A percentile compares a stretch with the other conserved stretches of the same genome.
These are phyloP conservation scores for Breviolum minutum DNA, from an alignment of 73 alveolate species.

Conservation along the genomic window DNA sequence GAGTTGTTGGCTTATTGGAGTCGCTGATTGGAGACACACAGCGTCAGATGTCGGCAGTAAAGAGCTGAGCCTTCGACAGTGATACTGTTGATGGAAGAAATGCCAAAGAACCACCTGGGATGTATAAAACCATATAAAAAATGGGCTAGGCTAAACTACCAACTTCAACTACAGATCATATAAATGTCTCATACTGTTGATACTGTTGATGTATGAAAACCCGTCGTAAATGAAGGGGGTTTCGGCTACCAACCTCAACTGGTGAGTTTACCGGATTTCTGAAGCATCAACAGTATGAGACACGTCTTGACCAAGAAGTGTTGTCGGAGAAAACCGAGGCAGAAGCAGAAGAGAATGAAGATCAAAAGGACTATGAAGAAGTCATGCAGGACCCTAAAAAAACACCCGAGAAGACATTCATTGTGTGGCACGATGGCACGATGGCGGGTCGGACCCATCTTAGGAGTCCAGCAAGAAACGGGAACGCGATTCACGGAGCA, in stretches of 20 bases:
- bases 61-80: not conserved
- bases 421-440: not conserved
- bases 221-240: too few relatives aligned
- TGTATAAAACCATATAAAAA: too few relatives aligned
- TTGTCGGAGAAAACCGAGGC: not conserved
- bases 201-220: too few relatives aligned
- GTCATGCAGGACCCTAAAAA: conserved; percentile 64
- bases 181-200: too few relatives aligned
- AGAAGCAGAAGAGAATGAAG: conserved; percentile 29
- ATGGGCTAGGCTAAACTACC: too few relatives aligned
- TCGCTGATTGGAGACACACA: conserved; percentile 26
- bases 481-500: conserved; percentile 21
- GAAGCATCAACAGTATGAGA: too few relatives aligned
- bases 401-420: too few relatives aligned
- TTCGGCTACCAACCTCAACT: too few relatives aligned
- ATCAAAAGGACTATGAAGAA: conserved; percentile 31
- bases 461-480: conserved; percentile 46
- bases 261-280: too few relatives aligned
- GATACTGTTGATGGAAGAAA: not conserved
- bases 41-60: conserved; percentile 21
- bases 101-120: too few relatives aligned
- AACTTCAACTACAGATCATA: too few relatives aligned
- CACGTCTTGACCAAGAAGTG: not conserved
- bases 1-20: not conserved
- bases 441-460: not conserved